A percentile compares a stretch with the other conserved stretches of the same genome.
Evolutionary conservation across 192 early-diverging fungal genomes (phyloP).

Genomic region (Chytriomyces confervae): DNA sequence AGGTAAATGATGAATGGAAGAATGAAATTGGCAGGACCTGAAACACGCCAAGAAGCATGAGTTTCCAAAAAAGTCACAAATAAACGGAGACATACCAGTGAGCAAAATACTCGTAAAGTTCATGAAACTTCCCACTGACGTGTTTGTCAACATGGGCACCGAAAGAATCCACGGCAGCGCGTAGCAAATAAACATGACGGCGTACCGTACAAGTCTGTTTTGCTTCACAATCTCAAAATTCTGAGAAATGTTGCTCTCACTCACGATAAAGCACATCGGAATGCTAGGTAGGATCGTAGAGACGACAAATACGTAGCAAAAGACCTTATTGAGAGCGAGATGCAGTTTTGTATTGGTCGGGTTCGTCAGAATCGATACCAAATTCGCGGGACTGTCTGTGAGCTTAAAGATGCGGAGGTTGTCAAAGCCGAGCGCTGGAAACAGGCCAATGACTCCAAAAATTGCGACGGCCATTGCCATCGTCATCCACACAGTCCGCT

Average conservation of each 20-base stretch:
- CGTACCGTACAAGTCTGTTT: background rate
- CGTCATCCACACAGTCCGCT: slow-evolving; percentile 55
- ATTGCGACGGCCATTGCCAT: slow-evolving; percentile 42
- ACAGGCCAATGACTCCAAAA: slow-evolving; percentile 55
- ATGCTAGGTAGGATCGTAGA: slow-evolving; percentile 60
- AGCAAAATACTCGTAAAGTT: slow-evolving; percentile 61
- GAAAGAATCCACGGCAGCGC: slow-evolving; percentile 57
- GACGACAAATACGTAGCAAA: slow-evolving; percentile 52
- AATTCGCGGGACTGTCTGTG: slow-evolving; percentile 6
- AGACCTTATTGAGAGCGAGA: slow-evolving; percentile 42
- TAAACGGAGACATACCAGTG: slow-evolving; percentile 30
- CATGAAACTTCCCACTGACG: slow-evolving; percentile 45
- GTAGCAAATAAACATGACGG: slow-evolving; percentile 28
- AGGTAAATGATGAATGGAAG: slow-evolving; percentile 62
- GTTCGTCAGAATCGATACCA: slow-evolving; percentile 43
- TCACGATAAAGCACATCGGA: slow-evolving; percentile 56
- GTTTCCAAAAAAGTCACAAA: too few species aligned
- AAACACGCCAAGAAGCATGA: too few species aligned
- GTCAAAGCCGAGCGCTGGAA: slow-evolving; percentile 37
- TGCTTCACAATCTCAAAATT: slow-evolving; percentile 37
- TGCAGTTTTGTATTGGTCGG: slow-evolving; percentile 27
- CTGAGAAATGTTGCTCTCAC: slow-evolving; percentile 54
- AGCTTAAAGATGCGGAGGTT: background rate
- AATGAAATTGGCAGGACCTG: slow-evolving; percentile 60
- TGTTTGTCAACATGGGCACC: slow-evolving; percentile 52